Conservation (phyloP, 2,329 filamentous ascomycete genomes). For the Aspergillus unguis region DNA sequence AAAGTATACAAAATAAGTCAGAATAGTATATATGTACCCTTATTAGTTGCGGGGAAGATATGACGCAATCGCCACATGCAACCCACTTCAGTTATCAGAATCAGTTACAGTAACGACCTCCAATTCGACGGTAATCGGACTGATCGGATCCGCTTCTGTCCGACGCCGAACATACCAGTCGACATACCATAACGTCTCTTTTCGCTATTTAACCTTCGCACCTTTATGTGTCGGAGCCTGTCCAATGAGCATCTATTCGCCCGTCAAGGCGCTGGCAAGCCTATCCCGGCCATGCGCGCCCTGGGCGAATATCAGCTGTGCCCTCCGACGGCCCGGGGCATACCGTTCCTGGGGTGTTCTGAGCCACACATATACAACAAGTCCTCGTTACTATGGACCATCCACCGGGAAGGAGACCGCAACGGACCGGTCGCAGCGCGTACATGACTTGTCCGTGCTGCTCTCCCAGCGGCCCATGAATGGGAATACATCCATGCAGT, state of each 20-base stretch:
- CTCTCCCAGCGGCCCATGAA: neutral
- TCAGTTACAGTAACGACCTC: too few relatives aligned
- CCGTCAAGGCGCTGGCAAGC: neutral
- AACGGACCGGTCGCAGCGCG: neutral
- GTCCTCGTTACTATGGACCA: neutral
- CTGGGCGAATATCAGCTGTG: neutral
- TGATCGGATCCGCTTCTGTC: too few relatives aligned
- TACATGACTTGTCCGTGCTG: neutral
- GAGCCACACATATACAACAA: neutral
- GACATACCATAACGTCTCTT: neutral
- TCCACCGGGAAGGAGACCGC: neutral
- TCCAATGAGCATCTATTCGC: neutral
- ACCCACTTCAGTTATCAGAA: too few relatives aligned
- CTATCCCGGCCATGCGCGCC: neutral
- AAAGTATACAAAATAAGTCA: too few relatives aligned
- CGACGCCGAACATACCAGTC: too few relatives aligned
- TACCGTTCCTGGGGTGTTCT: neutral
- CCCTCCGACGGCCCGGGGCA: neutral
- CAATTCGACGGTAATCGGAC: too few relatives aligned
- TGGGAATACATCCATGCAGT: neutral
- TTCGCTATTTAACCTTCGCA: neutral
- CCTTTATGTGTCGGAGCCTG: neutral
- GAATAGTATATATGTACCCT: too few relatives aligned
- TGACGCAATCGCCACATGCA: too few relatives aligned
- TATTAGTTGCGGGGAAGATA: too few relatives aligned